Percentiles rank a stretch among this genome's conserved stretches.
Evolutionary conservation across 345 rosid species (phyloP).

Genomic region (Hibiscus syriacus): DNA sequence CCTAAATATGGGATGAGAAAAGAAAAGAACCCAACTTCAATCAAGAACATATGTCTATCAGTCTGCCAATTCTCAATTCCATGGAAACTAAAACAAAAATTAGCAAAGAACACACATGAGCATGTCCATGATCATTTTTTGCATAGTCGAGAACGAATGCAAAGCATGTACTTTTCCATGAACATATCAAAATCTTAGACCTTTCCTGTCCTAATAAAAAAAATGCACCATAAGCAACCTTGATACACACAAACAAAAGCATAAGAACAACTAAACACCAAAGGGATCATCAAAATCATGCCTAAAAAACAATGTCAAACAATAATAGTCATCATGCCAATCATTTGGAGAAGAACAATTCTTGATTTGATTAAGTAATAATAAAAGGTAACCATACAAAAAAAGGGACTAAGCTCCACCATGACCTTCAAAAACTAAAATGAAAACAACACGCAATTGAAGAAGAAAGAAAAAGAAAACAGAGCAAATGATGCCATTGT

Average conservation of each 20-base stretch:
- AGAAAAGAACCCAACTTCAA: background rate
- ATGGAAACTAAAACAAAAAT: background rate
- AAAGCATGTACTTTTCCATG: background rate
- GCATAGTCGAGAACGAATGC: background rate
- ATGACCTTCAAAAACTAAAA: conserved; percentile 16
- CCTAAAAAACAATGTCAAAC: conserved; percentile 1
- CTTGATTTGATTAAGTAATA: conserved; percentile 21
- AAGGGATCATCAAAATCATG: background rate
- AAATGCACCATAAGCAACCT: background rate
- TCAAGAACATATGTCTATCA: background rate
- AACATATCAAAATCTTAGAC: background rate
- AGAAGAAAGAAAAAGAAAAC: too few relatives aligned
- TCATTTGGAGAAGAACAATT: conserved; percentile 15
- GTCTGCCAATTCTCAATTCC: background rate
- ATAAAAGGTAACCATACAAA: conserved; percentile 1
- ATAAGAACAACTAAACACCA: background rate
- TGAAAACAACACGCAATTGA: conserved; percentile 18
- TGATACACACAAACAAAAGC: background rate
- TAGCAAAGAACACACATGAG: background rate
- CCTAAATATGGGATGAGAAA: background rate
- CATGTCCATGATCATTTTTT: background rate
- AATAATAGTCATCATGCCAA: background rate
- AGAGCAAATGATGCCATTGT: background rate
- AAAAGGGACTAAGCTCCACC: conserved; percentile 1
- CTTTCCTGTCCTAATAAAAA: background rate